phyloP scores from a whole-genome alignment of 2,329 filamentous ascomycete species.

The Whalleya microplaca region DNA sequence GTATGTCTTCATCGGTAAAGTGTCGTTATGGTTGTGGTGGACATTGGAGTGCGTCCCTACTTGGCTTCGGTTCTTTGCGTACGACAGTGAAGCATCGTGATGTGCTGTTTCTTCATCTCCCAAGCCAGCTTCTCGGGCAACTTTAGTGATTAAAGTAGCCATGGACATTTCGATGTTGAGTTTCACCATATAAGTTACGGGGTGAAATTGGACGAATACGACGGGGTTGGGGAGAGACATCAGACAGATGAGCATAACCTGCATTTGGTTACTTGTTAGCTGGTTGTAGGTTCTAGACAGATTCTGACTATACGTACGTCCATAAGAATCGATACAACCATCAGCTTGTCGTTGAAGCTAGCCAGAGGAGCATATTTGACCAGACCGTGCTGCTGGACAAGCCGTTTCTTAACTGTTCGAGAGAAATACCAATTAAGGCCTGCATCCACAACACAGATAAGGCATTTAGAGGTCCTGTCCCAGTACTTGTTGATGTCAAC shows the following conservation, averaged over 20 bases:
- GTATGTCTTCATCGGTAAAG: slow-evolving; percentile 12
- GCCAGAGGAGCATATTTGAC: slow-evolving; percentile 55
- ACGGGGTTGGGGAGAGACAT: slow-evolving; percentile 23
- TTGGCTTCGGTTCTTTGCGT: slow-evolving; percentile 8
- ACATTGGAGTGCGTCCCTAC: not conserved
- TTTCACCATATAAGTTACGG: slow-evolving; percentile 28
- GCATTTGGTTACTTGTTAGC: not conserved
- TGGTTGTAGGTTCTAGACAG: no score
- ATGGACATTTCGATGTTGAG: slow-evolving; percentile 31
- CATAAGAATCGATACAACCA: slow-evolving; percentile 53
- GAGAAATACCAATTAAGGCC: slow-evolving; percentile 58
- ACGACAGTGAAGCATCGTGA: slow-evolving; percentile 4
- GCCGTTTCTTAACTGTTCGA: slow-evolving; percentile 47
- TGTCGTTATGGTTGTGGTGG: slow-evolving; percentile 9
- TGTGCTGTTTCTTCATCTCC: slow-evolving; percentile 5
- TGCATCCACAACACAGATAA: slow-evolving; percentile 55
- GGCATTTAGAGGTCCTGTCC: slow-evolving; percentile 57
- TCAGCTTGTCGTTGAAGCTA: slow-evolving; percentile 54
- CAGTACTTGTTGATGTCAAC: slow-evolving; percentile 53
- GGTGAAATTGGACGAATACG: slow-evolving; percentile 25
- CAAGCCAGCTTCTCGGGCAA: slow-evolving; percentile 10
- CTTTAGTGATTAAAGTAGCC: slow-evolving; percentile 16
- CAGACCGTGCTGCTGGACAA: slow-evolving; percentile 50
- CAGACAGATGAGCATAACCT: slow-evolving; percentile 28
- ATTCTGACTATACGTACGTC: slow-evolving; percentile 40